Evolutionary conservation across 1,284 basidiomycete species (phyloP).

Genomic region (Gomphus sp.): DNA sequence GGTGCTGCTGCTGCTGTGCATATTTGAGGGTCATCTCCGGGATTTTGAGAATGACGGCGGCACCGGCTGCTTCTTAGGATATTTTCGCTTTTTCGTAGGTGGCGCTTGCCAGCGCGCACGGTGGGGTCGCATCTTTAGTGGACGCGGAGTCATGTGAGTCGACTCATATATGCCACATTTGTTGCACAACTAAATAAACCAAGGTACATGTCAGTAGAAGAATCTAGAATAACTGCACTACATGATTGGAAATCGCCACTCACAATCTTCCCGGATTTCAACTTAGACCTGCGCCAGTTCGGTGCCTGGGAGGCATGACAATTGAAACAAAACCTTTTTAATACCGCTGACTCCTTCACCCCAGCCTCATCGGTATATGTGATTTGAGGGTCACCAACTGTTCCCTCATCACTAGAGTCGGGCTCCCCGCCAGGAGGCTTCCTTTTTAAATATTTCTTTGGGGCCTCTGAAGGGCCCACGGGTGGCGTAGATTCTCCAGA

Average conservation of each 20-base stretch:
- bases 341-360: conserved; percentile 1
- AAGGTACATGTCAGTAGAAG: not conserved
- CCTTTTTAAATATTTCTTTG: not conserved
- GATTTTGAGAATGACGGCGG: no score
- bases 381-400: not conserved
- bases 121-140: conserved; percentile 5
- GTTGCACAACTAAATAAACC: conserved; percentile 4
- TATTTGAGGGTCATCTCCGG: no score
- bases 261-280: conserved; percentile 4
- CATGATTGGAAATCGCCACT: not conserved
- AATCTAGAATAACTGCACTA: not conserved
- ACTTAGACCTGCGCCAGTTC: conserved; percentile 8
- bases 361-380: conserved; percentile 7
- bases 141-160: conserved; percentile 7
- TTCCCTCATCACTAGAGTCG: not conserved
- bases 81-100: not conserved
- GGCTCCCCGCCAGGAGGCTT: not conserved
- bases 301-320: conserved; percentile 5
- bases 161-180: conserved; percentile 11
- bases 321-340: conserved; percentile 5
- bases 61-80: not conserved
- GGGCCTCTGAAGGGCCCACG: not conserved
- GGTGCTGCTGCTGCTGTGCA: no score
- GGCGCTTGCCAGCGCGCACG: not conserved
- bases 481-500: not conserved